Evolutionary conservation across 2,329 filamentous ascomycete genomes (phyloP), one percentile per base, ranked within the genome.

Genomic region (Aspergillus aculeatus): DNA sequence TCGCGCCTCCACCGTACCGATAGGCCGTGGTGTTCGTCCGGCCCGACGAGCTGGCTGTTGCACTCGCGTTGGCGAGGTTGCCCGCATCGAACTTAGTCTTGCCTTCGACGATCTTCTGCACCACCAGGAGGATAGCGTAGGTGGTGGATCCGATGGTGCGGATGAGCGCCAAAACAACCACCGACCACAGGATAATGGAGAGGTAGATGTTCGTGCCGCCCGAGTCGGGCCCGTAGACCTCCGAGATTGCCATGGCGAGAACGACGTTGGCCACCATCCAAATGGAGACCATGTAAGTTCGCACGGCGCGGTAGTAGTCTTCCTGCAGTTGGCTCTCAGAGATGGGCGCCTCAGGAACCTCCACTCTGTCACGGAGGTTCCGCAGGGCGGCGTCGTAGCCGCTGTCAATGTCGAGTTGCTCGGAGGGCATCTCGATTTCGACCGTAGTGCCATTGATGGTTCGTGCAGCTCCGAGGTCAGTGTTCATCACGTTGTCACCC

Each of bases 371-470:
- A 54, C 95, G 90, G 5, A 99, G 89, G 75, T 99, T 99, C 63
- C 95, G 91, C 26, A 99, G 86, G 0, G 95, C 95, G 75, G 97
- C 94, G 73, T 99, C 95, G 77, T 99, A 99, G 24, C 94, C 95
- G 29, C 89, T 93, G 78, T 99, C 95, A 74, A 99, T 99, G 75
- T 99, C 95, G 35, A 99, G 88, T 79, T 99, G 95, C 75, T 99
- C 96, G 2, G 88, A 91, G 0, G 96, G 95, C 93, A 99, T 99
- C 72, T 99, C 95, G 5, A 99, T 83, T 75, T 97, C 92, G 69
- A 99, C 95, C 0, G 89, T 91, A 60, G 88, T 84, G 51, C 85
- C 85, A 57, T 89, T 90, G 65, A 90, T 88, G 53, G 88, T 88
- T 6, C 90, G 86, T 12, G 96, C 95, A 5, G 90, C 87, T 58